Percentiles rank a stretch among this genome's conserved stretches.
Conservation (phyloP, 2,329 filamentous ascomycete species). For the Knoxdaviesia capensis region DNA sequence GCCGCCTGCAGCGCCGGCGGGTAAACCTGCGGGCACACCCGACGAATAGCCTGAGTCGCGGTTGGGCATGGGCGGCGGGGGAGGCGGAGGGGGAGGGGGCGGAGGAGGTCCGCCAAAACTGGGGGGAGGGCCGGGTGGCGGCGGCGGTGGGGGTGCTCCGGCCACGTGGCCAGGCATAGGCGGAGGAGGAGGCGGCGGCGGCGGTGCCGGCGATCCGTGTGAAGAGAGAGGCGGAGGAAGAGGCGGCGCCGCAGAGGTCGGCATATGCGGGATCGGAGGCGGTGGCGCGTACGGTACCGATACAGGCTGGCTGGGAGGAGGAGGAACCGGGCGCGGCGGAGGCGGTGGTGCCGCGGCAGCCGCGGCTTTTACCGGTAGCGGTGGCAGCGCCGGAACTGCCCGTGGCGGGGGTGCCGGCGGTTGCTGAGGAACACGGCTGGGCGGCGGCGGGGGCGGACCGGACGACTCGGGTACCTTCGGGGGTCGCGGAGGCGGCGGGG, state of each 20-base stretch:
- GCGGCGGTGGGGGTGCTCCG: slow-evolving; percentile 15
- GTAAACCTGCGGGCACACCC: slow-evolving; percentile 21
- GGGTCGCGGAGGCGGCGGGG: slow-evolving; percentile 4
- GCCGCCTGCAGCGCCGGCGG: slow-evolving; percentile 15
- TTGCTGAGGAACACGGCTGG: not conserved
- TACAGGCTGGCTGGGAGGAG: slow-evolving; percentile 46
- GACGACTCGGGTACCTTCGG: slow-evolving; percentile 2
- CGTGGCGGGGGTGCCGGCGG: not conserved
- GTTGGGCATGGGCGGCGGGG: slow-evolving; percentile 34
- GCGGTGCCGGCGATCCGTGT: slow-evolving; percentile 21
- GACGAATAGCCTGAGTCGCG: slow-evolving; percentile 37
- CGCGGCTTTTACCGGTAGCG: not conserved
- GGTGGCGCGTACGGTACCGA: slow-evolving; percentile 15
- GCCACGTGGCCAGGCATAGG: slow-evolving; percentile 10
- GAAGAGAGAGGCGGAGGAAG: slow-evolving; percentile 17
- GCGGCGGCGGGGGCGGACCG: slow-evolving; percentile 2
- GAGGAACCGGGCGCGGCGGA: slow-evolving; percentile 35
- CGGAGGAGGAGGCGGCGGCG: slow-evolving; percentile 20
- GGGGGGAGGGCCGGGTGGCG: slow-evolving; percentile 17
- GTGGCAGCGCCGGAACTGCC: not conserved
- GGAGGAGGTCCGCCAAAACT: slow-evolving; percentile 14
- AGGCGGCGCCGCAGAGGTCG: slow-evolving; percentile 23
- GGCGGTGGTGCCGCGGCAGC: slow-evolving; percentile 20
- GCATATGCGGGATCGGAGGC: slow-evolving; percentile 28
- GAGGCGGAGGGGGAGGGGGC: slow-evolving; percentile 19